Base-by-base conservation (phyloP, 768 basidiomycete genomes). In the Rhodocollybia butyracea region DNA sequence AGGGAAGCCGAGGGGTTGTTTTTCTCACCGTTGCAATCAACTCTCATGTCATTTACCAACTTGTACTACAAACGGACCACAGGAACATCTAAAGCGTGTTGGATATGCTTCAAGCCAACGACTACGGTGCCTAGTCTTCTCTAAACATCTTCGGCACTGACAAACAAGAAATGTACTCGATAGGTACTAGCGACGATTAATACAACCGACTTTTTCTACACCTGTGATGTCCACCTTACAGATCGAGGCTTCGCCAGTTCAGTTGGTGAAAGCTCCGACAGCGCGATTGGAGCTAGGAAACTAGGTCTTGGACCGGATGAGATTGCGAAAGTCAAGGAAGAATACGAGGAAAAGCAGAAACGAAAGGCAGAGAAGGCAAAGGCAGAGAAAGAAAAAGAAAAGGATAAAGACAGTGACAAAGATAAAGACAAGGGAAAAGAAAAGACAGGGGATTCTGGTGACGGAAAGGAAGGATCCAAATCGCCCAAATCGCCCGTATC, bases 61-160 rank as follows among this genome's bases (percentile, higher is more conserved):
- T 64, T 92, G 41, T 97, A 95, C 73, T 94, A 93, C 74, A 91
- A 91, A 70, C 83, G 93, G 92, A 83, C 86, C 40, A 83, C 85
- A 52, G 92, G 79, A 30, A 94, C 93, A 1, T 72, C 86, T 7
- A 87, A 83, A 68, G 78, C 88, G 17, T 97, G 91, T 64, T 91
- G 77, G 68, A 73, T 89, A 46, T 92, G 94, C 74, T 81, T 78
- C 68, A 85, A 86, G 63, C 89, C 89, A 7, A 92, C 93, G 0
- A 83, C 81, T 19, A 89, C 82, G 12, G 94, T 95, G 29, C 46
- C 31, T 47, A 11, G n/a, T 47, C 27, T 29, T 11, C 21, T 47
- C 46, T 47, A 11, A 30, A 31, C 31, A 47, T 15, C 13, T 19
- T 10, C 17, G 22, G 30, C 22, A 47, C 46, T 47, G 46, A 47